phyloP scores from a whole-genome alignment of 1,139 yeast species.

The Geotrichum restrictum region DNA sequence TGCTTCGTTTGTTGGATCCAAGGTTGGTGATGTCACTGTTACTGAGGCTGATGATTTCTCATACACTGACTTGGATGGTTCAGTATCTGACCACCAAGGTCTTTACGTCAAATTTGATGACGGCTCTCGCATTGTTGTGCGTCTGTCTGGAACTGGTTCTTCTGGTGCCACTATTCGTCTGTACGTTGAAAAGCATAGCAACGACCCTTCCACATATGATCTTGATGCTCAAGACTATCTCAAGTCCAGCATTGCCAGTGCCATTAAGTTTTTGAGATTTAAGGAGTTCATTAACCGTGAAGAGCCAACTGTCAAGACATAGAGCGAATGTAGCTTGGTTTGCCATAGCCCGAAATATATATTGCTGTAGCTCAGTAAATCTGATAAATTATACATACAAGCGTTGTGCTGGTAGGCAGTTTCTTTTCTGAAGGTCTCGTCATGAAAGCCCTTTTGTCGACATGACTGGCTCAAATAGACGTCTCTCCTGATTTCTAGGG shows the following conservation, averaged over 20 bases:
- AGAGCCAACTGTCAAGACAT: slow-evolving; percentile 87
- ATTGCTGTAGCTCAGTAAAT: too few species aligned
- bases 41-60: slow-evolving; percentile 87
- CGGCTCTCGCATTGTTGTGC: slow-evolving; percentile 82
- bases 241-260: slow-evolving; percentile 55
- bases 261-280: slow-evolving; percentile 66
- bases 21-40: slow-evolving; percentile 46
- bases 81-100: slow-evolving; percentile 89
- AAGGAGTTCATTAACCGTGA: slow-evolving; percentile 73
- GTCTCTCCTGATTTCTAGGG: too few species aligned
- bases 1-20: slow-evolving; percentile 46
- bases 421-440: too few species aligned
- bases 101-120: slow-evolving; percentile 73
- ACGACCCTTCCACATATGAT: slow-evolving; percentile 51
- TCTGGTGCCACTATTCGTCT: slow-evolving; percentile 96
- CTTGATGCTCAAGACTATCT: slow-evolving; percentile 67
- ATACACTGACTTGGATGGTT: slow-evolving; percentile 92
- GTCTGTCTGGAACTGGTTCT: slow-evolving; percentile 97
- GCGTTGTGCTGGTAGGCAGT: too few species aligned
- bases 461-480: too few species aligned
- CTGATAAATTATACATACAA: too few species aligned
- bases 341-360: too few species aligned
- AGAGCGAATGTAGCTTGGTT: slow-evolving; percentile 15
- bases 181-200: slow-evolving; percentile 79
- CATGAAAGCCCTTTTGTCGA: too few species aligned